These are phyloP conservation scores for Exophiala bonariae DNA, from an alignment of 2,329 filamentous ascomycete genomes.

Conservation along the genomic window DNA sequence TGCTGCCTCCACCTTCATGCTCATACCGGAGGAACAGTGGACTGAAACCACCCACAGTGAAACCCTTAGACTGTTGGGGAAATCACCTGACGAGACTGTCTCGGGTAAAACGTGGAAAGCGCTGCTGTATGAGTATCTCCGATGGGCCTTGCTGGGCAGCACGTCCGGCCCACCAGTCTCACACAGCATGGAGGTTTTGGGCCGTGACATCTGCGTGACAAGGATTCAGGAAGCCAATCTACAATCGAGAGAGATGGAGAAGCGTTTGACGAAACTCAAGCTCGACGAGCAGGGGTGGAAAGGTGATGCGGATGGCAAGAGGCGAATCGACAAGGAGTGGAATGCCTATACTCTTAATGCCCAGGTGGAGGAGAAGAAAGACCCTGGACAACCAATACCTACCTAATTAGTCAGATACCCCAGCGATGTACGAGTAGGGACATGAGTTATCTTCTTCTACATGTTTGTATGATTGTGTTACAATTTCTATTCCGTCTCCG, in stretches of 20 bases:
- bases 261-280: conserved; percentile 2
- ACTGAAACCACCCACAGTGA: conserved; percentile 38
- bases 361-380: too few relatives aligned
- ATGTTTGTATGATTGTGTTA: too few relatives aligned
- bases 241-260: conserved; percentile 14
- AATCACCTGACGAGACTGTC: conserved; percentile 1
- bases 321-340: conserved; percentile 21
- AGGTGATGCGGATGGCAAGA: conserved; percentile 21
- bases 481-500: too few relatives aligned
- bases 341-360: conserved; percentile 14
- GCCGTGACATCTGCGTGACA: conserved; percentile 50
- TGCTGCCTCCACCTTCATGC: conserved; percentile 42
- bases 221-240: conserved; percentile 44
- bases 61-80: conserved; percentile 35
- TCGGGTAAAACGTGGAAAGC: conserved; percentile 33
- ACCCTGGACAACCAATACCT: too few relatives aligned
- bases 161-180: conserved; percentile 55
- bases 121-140: conserved; percentile 55
- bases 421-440: too few relatives aligned
- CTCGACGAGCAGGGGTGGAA: conserved; percentile 13
- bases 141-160: conserved; percentile 57
- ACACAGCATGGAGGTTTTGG: conserved; percentile 56
- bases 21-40: conserved; percentile 45
- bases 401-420: too few relatives aligned
- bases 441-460: too few relatives aligned